Conservation (phyloP, 139 green algal species). For the Dunaliella primolecta region DNA sequence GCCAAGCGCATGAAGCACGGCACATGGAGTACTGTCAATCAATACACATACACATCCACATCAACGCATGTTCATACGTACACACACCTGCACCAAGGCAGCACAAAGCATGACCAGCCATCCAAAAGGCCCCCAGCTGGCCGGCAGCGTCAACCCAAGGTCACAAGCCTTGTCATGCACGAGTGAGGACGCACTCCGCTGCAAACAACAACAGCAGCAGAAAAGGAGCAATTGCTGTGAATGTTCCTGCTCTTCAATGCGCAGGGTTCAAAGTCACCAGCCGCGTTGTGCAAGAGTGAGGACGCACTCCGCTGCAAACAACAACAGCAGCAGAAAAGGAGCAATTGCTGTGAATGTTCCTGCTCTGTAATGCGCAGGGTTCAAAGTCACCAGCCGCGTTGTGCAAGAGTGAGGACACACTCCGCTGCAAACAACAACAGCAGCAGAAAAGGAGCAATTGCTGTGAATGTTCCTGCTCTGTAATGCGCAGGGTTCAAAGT, state of each 20-base stretch:
- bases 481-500: too few relatives aligned
- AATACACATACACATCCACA: too few relatives aligned
- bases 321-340: background rate
- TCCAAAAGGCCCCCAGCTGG: slow-evolving; percentile 40
- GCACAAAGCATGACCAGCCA: slow-evolving; percentile 55
- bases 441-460: background rate
- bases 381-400: slow-evolving; percentile 20
- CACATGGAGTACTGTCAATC: too few relatives aligned
- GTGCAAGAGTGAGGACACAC: slow-evolving; percentile 30
- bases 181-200: slow-evolving; percentile 39
- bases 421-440: slow-evolving; percentile 21
- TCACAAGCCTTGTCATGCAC: slow-evolving; percentile 29
- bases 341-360: too few relatives aligned
- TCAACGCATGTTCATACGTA: too few relatives aligned
- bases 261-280: background rate
- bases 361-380: too few relatives aligned
- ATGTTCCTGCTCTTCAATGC: too few relatives aligned
- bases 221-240: too few relatives aligned
- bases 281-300: slow-evolving; percentile 36
- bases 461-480: too few relatives aligned
- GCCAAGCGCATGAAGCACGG: too few relatives aligned
- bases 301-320: slow-evolving; percentile 33
- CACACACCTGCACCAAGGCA: slow-evolving; percentile 22
- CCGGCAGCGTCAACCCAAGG: slow-evolving; percentile 27
- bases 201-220: background rate